Base-by-base conservation (phyloP, 1,284 basidiomycete genomes). In the Sanguinoderma infundibulare region DNA sequence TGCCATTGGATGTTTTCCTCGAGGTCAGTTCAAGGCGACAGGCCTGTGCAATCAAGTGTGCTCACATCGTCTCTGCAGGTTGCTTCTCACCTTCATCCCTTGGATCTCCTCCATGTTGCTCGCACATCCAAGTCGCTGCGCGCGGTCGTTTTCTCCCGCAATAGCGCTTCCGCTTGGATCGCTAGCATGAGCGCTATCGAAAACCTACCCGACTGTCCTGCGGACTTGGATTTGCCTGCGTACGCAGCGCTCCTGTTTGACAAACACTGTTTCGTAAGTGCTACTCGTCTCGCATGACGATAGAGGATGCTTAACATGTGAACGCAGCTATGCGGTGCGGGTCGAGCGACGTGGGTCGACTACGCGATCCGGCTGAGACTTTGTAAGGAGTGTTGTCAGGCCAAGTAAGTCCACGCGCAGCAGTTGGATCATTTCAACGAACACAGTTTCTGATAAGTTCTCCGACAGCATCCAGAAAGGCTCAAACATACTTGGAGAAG, bases 201-300 rank as follows among this genome's bases (percentile, higher is more conserved):
- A 2, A 14, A 12, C 17, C 51, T 53, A 26, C 36, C 51, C 3
- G 5, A n/a, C 6, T 53, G 51, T 39, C 51, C 36, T 5, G 6
- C 0, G 2, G 20, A 53, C 36, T 39, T 53, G 51, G 26, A 22
- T 14, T 35, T 39, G 36, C 51, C 51, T 3, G 14, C 14, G 2
- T 30, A 38, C n/a, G 24, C 36, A 9, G 53, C 65, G 8, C 51
- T 73, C 30, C 28, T 73, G 7, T 74, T 72, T 54, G 66, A 64
- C 32, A 39, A 50, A 5, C 22, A 35, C 10, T 69, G 67, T 34
- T 39, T 60, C 14, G 67, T 66, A 17, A 50, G 63, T 63, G 24
- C 24, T n/a, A n/a, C n/a, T 9, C 4, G 10, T 44, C 10, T 9
- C 6, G 8, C 12, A 22, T 3, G 26, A 24, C 42, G 5, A 2